Evolutionary conservation across 257 asterid genomes (phyloP).

Genomic region (Anisodus acutangulus): DNA sequence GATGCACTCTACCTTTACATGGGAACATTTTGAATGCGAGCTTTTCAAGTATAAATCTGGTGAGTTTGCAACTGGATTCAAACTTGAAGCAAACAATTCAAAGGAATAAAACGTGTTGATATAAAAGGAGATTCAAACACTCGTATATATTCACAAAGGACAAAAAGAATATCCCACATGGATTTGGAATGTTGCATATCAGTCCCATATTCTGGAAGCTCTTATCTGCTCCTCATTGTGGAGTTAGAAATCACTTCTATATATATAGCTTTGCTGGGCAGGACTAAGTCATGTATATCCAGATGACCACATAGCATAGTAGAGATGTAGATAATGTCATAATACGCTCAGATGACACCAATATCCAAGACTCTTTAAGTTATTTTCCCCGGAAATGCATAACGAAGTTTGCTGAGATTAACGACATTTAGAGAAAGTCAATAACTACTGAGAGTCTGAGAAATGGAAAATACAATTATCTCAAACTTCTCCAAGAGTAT

Average conservation of each 20-base stretch:
- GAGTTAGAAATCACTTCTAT: background rate
- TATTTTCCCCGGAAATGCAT: slow-evolving; percentile 9
- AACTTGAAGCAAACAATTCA: background rate
- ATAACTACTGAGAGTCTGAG: background rate
- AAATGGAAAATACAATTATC: background rate
- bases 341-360: slow-evolving; percentile 17
- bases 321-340: background rate
- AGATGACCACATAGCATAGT: slow-evolving; percentile 7
- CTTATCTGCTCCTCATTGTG: slow-evolving; percentile 24
- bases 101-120: background rate
- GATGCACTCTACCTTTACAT: background rate
- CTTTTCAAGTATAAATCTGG: slow-evolving; percentile 2
- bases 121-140: slow-evolving; percentile 16
- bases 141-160: background rate
- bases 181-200: background rate
- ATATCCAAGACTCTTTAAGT: background rate
- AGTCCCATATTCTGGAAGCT: slow-evolving; percentile 1
- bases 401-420: background rate
- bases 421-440: background rate
- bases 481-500: slow-evolving; percentile 8
- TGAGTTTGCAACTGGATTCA: background rate
- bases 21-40: background rate
- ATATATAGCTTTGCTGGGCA: slow-evolving; percentile 11
- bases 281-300: background rate
- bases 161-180: background rate